Conservation (phyloP, 2,329 filamentous ascomycete species). For the Gremmenia infestans region DNA sequence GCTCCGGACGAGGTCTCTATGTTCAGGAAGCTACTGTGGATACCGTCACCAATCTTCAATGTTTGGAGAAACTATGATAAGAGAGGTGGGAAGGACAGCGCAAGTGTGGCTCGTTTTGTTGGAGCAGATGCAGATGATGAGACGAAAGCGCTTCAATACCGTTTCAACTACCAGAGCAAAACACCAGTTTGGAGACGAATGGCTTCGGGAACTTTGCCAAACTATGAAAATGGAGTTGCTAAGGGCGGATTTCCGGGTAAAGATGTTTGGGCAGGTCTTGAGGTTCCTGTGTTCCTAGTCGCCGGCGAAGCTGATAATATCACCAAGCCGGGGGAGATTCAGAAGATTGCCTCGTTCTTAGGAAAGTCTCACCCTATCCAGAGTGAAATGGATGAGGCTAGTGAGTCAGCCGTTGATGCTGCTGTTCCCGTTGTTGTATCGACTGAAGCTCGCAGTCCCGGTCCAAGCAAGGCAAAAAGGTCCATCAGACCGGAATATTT, state of each 20-base stretch:
- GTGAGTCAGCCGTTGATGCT: slow-evolving; percentile 41
- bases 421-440: slow-evolving; percentile 43
- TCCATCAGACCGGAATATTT: slow-evolving; percentile 38
- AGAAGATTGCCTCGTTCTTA: slow-evolving; percentile 54
- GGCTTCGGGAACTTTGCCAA: slow-evolving; percentile 65
- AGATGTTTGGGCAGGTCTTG: slow-evolving; percentile 66
- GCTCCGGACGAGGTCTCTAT: slow-evolving; percentile 45
- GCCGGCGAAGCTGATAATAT: slow-evolving; percentile 73
- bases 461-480: slow-evolving; percentile 34
- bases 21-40: slow-evolving; percentile 55
- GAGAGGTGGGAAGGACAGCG: slow-evolving; percentile 70
- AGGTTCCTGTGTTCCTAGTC: slow-evolving; percentile 72
- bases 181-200: slow-evolving; percentile 81
- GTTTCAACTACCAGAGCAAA: slow-evolving; percentile 77
- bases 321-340: slow-evolving; percentile 65
- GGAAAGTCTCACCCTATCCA: slow-evolving; percentile 22
- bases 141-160: slow-evolving; percentile 61
- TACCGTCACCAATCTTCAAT: slow-evolving; percentile 71
- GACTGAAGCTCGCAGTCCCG: slow-evolving; percentile 19
- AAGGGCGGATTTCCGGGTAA: slow-evolving; percentile 63
- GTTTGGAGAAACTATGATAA: slow-evolving; percentile 74
- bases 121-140: slow-evolving; percentile 61
- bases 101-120: slow-evolving; percentile 74
- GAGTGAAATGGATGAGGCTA: slow-evolving; percentile 25
- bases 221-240: slow-evolving; percentile 47